Percentiles rank a stretch among this genome's conserved stretches.
phyloP scores from a whole-genome alignment of 805 yeast species.

The Yarrowia sp. region DNA sequence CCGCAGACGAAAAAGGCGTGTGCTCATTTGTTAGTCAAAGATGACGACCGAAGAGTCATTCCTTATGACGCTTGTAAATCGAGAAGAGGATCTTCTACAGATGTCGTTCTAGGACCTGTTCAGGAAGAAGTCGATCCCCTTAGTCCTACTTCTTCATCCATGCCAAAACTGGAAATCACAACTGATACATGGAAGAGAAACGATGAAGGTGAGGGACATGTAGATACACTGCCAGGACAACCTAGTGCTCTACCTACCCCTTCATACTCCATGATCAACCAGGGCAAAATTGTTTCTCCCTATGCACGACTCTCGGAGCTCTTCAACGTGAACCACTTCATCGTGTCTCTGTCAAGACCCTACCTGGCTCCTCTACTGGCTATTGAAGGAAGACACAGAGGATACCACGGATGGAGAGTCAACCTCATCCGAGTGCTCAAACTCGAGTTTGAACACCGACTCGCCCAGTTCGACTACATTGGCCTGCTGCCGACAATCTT shows the following conservation, averaged over 20 bases:
- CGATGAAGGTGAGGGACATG: background rate
- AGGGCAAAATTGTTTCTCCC: constrained; percentile 57
- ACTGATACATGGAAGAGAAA: background rate
- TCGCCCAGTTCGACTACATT: constrained; percentile 72
- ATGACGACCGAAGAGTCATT: constrained; percentile 48
- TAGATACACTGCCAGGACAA: background rate
- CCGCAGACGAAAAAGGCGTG: constrained; percentile 1
- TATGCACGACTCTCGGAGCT: constrained; percentile 86
- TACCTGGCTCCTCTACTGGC: constrained; percentile 86
- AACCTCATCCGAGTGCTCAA: constrained; percentile 57
- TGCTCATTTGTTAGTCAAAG: constrained; percentile 58
- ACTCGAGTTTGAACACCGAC: constrained; percentile 79
- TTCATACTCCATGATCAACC: constrained; percentile 44
- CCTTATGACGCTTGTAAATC: constrained; percentile 30
- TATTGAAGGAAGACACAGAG: constrained; percentile 72
- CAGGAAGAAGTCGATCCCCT: background rate
- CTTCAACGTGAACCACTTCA: constrained; percentile 90
- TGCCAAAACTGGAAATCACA: background rate
- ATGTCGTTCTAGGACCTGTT: background rate
- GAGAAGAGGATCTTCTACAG: constrained; percentile 37
- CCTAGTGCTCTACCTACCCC: constrained; percentile 31
- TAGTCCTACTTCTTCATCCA: background rate
- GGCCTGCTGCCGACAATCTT: constrained; percentile 70
- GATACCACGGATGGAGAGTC: constrained; percentile 41
- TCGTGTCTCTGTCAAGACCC: constrained; percentile 89